Evolutionary conservation across 2,329 filamentous ascomycete species (phyloP), one percentile per base, ranked within the genome.

Genomic region (Hortaea sp.): DNA sequence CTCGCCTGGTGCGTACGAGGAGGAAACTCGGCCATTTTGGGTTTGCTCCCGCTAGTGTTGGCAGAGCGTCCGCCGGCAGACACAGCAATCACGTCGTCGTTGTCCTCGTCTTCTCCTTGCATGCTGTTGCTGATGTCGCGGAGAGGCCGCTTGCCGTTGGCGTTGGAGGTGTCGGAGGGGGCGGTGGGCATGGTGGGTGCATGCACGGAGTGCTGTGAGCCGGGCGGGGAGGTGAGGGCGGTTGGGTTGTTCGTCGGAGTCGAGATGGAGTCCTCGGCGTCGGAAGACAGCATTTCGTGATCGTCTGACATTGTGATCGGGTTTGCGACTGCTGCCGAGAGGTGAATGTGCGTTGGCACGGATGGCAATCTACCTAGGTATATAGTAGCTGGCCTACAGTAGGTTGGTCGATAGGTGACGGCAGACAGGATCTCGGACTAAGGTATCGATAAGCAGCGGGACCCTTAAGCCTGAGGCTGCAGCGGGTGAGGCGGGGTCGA

Each of bases 201-300:
- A 11, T 39, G 41, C 9, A 31, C 28, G 59, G 54, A 55, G 29
- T 58, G 61, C 55, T 78, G 75, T 1, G 75, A 77, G 45, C 72
- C 71, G 27, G 76, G 75, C 32, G 76, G 76, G 7, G 75, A 77
- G 45, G 77, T 69, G 49, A n/a, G 66, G 65, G 42, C 42, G 32
- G n/a, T 6, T 29, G 29, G 27, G 34, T 13, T 51, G 52, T 52
- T 53, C 44, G 57, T 58, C 49, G 51, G 56, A n/a, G 38, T 29
- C 48, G 20, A 49, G 50, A 30, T 55, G 50, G 47, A 54, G 38
- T 28, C 41, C 65, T 65, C 62, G 37, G 63, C 63, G 43, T 66
- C 66, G 28, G 64, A 49, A 39, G 72, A 75, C 50, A 71, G 68
- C 76, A 78, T 78, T 49, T 77, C 75, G 54, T 57, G 61, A 57